These are phyloP conservation scores for Fagopyrum esculentum DNA, from an alignment of 148 eudicot species.

Conservation along the genomic window DNA sequence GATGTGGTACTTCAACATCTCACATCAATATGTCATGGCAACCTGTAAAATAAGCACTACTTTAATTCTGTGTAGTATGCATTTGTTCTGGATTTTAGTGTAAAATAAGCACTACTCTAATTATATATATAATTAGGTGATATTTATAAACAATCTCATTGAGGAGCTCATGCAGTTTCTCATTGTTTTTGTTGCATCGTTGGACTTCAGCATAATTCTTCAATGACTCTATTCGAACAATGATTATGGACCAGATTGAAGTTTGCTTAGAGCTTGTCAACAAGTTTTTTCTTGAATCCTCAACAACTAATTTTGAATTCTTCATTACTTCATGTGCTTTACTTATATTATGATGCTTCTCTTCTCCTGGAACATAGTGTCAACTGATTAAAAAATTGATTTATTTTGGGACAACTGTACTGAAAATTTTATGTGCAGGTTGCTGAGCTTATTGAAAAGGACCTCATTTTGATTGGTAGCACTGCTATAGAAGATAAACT, in stretches of 20 bases:
- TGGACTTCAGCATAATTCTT: not conserved
- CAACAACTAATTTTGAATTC: not conserved
- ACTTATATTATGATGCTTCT: not conserved
- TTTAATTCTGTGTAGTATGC: not conserved
- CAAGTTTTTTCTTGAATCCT: not conserved
- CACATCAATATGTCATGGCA: no score
- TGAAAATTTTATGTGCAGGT: slow-evolving; percentile 42
- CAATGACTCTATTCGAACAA: not conserved
- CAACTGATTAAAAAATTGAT: not conserved
- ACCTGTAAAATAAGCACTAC: not conserved
- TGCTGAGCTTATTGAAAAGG: slow-evolving; percentile 87
- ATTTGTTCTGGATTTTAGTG: not conserved
- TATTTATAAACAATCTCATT: not conserved
- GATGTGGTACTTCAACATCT: not conserved
- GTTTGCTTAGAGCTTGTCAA: not conserved
- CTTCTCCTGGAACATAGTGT: not conserved
- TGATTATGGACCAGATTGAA: not conserved
- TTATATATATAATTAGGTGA: not conserved
- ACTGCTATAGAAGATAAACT: slow-evolving; percentile 99
- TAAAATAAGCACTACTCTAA: not conserved
- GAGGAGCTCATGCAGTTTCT: slow-evolving; percentile 4
- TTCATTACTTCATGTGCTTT: not conserved
- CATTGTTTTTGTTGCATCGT: not conserved
- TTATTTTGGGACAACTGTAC: not conserved
- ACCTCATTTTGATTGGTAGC: slow-evolving; percentile 76